Conservation (phyloP, 495 filamentous ascomycete species). For the Penicillium ucsense region DNA sequence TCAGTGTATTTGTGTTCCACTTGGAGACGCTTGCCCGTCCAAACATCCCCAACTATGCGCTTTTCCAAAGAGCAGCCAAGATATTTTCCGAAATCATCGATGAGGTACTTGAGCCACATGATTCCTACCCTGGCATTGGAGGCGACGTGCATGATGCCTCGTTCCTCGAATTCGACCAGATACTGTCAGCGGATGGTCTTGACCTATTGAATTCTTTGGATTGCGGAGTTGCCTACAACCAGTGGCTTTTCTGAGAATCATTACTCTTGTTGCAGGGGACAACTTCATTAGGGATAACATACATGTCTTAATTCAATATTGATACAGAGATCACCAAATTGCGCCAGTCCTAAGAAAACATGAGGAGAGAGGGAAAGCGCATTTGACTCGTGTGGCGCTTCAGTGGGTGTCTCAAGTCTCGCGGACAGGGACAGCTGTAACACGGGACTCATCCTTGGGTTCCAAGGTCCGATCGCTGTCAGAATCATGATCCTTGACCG, state of each 20-base stretch:
- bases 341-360: too few relatives aligned
- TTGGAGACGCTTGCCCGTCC: conserved; percentile 17
- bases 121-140: neutral
- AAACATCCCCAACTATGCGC: conserved; percentile 12
- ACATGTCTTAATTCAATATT: too few relatives aligned
- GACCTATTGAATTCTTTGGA: conserved; percentile 19
- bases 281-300: neutral
- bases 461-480: too few relatives aligned
- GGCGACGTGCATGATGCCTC: neutral
- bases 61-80: conserved; percentile 21
- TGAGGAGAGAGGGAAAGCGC: too few relatives aligned
- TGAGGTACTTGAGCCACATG: conserved; percentile 23
- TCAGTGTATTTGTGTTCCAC: conserved; percentile 44
- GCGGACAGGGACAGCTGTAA: too few relatives aligned
- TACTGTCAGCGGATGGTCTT: conserved; percentile 13
- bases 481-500: too few relatives aligned
- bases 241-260: conserved; percentile 18
- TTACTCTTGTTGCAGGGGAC: neutral
- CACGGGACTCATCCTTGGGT: too few relatives aligned
- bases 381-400: too few relatives aligned
- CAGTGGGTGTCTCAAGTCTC: too few relatives aligned
- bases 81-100: conserved; percentile 23
- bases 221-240: conserved; percentile 19
- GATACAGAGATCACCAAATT: too few relatives aligned
- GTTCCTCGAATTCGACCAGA: conserved; percentile 7